Evolutionary conservation across 208 protist species (phyloP).

Genomic region (Endotrypanum monterogeii): DNA sequence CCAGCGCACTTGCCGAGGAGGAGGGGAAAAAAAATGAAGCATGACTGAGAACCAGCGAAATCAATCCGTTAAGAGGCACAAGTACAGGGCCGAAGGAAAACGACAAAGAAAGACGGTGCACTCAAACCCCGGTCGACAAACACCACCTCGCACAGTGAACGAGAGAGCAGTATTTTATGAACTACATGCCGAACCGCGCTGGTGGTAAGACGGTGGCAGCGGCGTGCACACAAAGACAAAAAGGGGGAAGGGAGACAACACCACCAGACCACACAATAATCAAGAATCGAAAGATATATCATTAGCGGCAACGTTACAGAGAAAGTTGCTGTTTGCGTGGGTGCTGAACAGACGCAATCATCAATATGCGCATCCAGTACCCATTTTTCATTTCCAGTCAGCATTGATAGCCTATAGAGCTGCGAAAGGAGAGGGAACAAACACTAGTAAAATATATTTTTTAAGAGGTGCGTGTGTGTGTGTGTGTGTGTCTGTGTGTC

Average conservation of each 20-base stretch:
- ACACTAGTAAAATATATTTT: neutral
- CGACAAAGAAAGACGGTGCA: neutral
- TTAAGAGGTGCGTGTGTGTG: conserved; percentile 4
- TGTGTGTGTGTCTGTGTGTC: no score
- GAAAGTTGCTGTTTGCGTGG: no score
- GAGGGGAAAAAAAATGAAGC: neutral
- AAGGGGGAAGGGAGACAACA: neutral
- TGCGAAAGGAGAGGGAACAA: neutral
- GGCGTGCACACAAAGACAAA: neutral
- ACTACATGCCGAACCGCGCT: neutral
- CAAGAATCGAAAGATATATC: no score
- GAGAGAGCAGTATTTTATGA: no score
- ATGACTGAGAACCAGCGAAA: neutral
- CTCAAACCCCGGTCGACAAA: neutral
- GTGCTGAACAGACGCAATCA: no score
- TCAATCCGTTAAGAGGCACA: neutral
- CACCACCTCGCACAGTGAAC: neutral
- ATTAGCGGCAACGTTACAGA: no score
- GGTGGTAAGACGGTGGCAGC: no score
- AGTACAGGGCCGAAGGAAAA: neutral
- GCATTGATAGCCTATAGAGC: no score
- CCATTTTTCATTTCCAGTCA: no score
- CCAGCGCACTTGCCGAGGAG: neutral
- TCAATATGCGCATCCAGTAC: no score
- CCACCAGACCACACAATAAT: neutral